phyloP scores from a whole-genome alignment of 2,329 filamentous ascomycete species.

The Didymella glomerata region DNA sequence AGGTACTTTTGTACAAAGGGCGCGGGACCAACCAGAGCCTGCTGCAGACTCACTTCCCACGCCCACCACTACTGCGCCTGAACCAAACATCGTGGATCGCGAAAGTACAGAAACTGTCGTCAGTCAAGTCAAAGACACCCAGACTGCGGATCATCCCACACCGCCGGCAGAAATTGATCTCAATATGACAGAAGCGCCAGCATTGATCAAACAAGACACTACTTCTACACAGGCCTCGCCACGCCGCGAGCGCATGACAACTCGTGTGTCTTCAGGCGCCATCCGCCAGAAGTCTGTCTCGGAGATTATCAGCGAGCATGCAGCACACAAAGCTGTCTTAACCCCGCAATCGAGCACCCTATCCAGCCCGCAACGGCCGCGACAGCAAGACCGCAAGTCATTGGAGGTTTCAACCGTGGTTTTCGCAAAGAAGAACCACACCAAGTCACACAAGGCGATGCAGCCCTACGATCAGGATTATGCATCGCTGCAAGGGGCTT shows the following conservation, averaged over 20 bases:
- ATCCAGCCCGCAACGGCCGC: slow-evolving; percentile 40
- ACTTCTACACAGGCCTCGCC: slow-evolving; percentile 37
- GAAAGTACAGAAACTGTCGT: slow-evolving; percentile 32
- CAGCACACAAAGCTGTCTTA: slow-evolving; percentile 56
- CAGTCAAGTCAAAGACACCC: slow-evolving; percentile 21
- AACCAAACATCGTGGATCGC: slow-evolving; percentile 37
- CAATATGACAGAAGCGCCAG: slow-evolving; percentile 44
- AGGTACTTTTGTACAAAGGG: slow-evolving; percentile 11
- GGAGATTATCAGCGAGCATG: slow-evolving; percentile 72
- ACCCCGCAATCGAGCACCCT: slow-evolving; percentile 45
- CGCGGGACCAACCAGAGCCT: slow-evolving; percentile 27
- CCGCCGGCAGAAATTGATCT: slow-evolving; percentile 48
- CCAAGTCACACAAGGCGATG: slow-evolving; percentile 39
- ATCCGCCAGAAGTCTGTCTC: slow-evolving; percentile 76
- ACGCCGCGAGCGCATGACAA: slow-evolving; percentile 67
- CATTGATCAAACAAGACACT: slow-evolving; percentile 15
- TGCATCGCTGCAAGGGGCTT: slow-evolving; percentile 56
- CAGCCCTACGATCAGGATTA: slow-evolving; percentile 52
- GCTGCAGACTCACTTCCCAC: slow-evolving; percentile 48
- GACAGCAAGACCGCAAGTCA: slow-evolving; percentile 51
- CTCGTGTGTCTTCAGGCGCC: slow-evolving; percentile 73
- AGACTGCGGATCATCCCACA: slow-evolving; percentile 43
- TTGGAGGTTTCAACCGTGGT: slow-evolving; percentile 78
- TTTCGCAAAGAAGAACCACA: slow-evolving; percentile 70
- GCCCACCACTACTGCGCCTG: slow-evolving; percentile 46